Base-by-base conservation (phyloP, 1,139 yeast species). In the Candida buenavistaensis region DNA sequence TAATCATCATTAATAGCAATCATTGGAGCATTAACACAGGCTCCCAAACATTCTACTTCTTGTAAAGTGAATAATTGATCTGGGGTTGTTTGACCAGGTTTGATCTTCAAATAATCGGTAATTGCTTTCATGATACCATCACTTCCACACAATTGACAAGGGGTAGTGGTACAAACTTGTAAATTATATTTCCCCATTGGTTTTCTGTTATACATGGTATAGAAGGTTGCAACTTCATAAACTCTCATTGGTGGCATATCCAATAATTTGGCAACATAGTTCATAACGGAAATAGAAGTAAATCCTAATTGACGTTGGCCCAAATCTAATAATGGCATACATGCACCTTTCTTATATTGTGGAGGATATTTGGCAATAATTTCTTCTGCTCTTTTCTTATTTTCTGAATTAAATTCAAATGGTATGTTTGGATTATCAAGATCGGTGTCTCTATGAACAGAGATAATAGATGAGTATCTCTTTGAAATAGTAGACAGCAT, bases 171-270 rank as follows among this genome's bases (percentile, higher is more conserved):
- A 67, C 96, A 87, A 33, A 87, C 82, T 59, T 87, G 95, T 42
- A 87, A 63, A 56, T 84, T 85, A 59, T 79, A 84, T 57, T 86
- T 85, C 45, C 96, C 95, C 77, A 87, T 80, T 36, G 95, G 95
- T 49, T 77, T 73, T 62, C 95, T 80, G 66, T 85, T 85, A 69
- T 82, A 87, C 96, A 87, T 87, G 52, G 96, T 86, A 67, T 87
- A 87, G 67, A 87, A 87, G 32, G 95, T 84, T 26, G 96, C 96
- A 42, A 87, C 96, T 61, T 87, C 96, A 61, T 87, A 87, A 21
- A 87, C 96, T 68, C 96, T 79, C 96, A 87, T 87, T 45, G 95
- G 95, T 21, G 96, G 96, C 82, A 87, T 83, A 54, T 86, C 92
- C 54, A 86, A 74, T 54, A 83, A 56, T 62, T 82, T 79, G 41